A percentile compares a stretch with the other conserved stretches of the same genome.
Conservation (phyloP, 1,139 yeast species). For the Trichomonascaceae sp. region DNA sequence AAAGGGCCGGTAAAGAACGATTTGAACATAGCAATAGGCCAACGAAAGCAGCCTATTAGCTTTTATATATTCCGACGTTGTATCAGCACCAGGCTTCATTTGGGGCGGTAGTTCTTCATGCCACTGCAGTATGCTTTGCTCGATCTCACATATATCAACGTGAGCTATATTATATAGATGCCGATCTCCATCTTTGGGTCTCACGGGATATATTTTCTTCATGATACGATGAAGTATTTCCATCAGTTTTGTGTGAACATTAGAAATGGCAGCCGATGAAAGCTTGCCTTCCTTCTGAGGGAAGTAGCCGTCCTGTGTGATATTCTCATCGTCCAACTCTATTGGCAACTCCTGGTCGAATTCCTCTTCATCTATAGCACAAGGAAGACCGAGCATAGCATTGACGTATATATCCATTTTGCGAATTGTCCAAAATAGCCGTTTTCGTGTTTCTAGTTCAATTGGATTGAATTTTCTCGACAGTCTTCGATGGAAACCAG, state of each 20-base stretch:
- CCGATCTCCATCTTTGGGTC: conserved; percentile 22
- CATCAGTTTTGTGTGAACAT: conserved; percentile 73
- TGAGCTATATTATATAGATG: conserved; percentile 36
- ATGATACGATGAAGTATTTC: conserved; percentile 53
- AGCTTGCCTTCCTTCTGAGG: conserved; percentile 38
- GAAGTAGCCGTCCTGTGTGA: conserved; percentile 53
- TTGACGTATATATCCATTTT: conserved; percentile 89
- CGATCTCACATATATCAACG: conserved; percentile 65
- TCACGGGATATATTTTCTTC: conserved; percentile 51
- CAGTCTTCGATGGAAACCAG: conserved; percentile 78
- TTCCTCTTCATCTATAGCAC: conserved; percentile 62
- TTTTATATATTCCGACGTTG: conserved; percentile 60
- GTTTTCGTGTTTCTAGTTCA: conserved; percentile 77
- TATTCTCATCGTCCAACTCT: conserved; percentile 82
- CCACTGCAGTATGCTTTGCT: conserved; percentile 71
- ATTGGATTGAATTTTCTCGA: conserved; percentile 67
- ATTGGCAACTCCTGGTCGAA: conserved; percentile 84
- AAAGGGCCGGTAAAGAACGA: conserved; percentile 83
- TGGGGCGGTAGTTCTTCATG: conserved; percentile 64
- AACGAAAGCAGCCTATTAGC: conserved; percentile 75
- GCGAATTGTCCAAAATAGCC: conserved; percentile 82
- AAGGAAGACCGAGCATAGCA: conserved; percentile 82
- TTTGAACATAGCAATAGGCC: conserved; percentile 76
- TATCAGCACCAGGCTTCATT: conserved; percentile 60
- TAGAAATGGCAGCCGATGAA: conserved; percentile 77